A percentile compares a stretch with the other conserved stretches of the same genome.
These are phyloP conservation scores for Pichia sp. DNA, from an alignment of 1,139 yeast genomes.

Conservation along the genomic window DNA sequence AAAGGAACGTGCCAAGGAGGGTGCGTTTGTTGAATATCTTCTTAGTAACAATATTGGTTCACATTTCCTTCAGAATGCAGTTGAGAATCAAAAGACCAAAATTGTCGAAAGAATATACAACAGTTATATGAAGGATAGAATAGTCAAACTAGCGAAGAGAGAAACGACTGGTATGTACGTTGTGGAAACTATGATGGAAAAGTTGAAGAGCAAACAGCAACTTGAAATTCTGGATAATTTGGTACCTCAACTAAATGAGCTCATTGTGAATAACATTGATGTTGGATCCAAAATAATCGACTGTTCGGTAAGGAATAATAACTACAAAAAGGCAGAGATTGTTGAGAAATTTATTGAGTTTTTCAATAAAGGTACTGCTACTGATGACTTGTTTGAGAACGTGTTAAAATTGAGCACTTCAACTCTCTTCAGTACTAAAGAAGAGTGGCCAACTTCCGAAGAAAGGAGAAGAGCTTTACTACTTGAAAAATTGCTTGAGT, in stretches of 20 bases:
- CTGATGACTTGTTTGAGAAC: conserved; percentile 49
- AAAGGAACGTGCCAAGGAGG: conserved; percentile 54
- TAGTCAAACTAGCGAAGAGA: conserved; percentile 66
- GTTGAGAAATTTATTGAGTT: conserved; percentile 47
- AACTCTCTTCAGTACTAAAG: conserved; percentile 73
- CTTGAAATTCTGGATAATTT: conserved; percentile 60
- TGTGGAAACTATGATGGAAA: conserved; percentile 60
- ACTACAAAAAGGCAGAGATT: conserved; percentile 61
- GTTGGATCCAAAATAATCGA: conserved; percentile 63
- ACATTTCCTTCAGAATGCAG: conserved; percentile 72
- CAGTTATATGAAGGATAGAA: conserved; percentile 66
- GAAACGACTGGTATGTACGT: conserved; percentile 79
- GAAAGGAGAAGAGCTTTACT: conserved; percentile 77
- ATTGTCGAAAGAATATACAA: conserved; percentile 64
- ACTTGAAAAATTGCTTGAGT: conserved; percentile 62
- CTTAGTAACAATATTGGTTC: conserved; percentile 87
- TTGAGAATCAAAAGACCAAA: conserved; percentile 60
- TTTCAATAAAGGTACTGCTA: conserved; percentile 37
- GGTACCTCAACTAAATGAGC: conserved; percentile 56
- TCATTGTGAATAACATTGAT: conserved; percentile 64
- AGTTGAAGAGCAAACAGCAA: conserved; percentile 51
- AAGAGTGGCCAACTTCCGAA: conserved; percentile 89
- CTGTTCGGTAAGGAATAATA: conserved; percentile 52
- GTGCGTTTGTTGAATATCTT: conserved; percentile 75
- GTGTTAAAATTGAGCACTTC: conserved; percentile 58